A percentile compares a stretch with the other conserved stretches of the same genome.
phyloP scores from a whole-genome alignment of 2,329 filamentous ascomycete species.

The Sporothrix sp. region DNA sequence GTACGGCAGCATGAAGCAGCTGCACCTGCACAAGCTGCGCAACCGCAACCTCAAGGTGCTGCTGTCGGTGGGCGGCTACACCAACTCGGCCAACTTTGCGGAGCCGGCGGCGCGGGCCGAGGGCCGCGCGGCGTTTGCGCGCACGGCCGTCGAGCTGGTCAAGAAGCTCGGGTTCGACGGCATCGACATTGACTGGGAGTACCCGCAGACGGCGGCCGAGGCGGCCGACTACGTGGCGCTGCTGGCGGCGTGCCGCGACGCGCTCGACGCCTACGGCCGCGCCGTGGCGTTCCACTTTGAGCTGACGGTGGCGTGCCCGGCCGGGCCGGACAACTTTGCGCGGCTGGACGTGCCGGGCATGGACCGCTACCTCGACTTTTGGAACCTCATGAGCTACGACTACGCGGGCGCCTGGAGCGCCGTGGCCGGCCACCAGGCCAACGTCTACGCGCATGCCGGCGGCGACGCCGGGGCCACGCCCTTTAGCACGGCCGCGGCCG shows the following conservation, averaged over 20 bases:
- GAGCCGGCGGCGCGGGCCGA: constrained; percentile 58
- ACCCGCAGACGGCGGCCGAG: constrained; percentile 45
- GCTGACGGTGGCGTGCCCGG: constrained; percentile 54
- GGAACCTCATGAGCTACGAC: constrained; percentile 85
- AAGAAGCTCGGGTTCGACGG: constrained; percentile 72
- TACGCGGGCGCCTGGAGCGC: constrained; percentile 75
- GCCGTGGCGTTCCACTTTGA: constrained; percentile 47
- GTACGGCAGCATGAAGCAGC: constrained; percentile 82
- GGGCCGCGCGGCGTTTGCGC: constrained; percentile 64
- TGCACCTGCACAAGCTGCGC: constrained; percentile 70
- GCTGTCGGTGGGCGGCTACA: constrained; percentile 86
- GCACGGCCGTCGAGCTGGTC: constrained; percentile 62
- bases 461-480: constrained; percentile 57
- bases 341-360: constrained; percentile 54
- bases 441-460: constrained; percentile 51
- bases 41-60: constrained; percentile 80
- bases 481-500: constrained; percentile 63
- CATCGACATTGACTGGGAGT: constrained; percentile 50
- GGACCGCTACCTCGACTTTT: constrained; percentile 60
- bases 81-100: constrained; percentile 78
- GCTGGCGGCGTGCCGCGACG: constrained; percentile 44
- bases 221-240: constrained; percentile 51
- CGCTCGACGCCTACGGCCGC: constrained; percentile 47
- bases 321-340: constrained; percentile 51
- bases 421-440: constrained; percentile 66